A percentile compares a stretch with the other conserved stretches of the same genome.
Evolutionary conservation across 2,329 filamentous ascomycete genomes (phyloP).

Genomic region (Claviceps capensis): DNA sequence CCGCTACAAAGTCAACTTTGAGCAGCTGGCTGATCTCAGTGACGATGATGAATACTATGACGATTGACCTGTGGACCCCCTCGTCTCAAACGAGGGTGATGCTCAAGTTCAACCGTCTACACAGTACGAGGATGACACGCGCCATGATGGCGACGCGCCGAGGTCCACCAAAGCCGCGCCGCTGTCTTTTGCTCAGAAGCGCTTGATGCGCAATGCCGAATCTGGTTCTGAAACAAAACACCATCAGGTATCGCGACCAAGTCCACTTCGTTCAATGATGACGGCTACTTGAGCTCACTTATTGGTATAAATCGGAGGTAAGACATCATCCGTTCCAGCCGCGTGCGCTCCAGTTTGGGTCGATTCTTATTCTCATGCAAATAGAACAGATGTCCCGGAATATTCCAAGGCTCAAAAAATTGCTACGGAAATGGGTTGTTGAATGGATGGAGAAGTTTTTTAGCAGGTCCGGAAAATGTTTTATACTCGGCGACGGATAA

Average conservation of each 20-base stretch:
- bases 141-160: slow-evolving; percentile 26
- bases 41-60: slow-evolving; percentile 92
- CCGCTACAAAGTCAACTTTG: slow-evolving; percentile 99
- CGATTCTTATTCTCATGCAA: slow-evolving; percentile 3
- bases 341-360: not conserved
- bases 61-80: slow-evolving; percentile 83
- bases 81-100: slow-evolving; percentile 76
- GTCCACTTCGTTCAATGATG: slow-evolving; percentile 56
- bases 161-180: slow-evolving; percentile 31
- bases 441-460: not conserved
- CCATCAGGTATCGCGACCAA: slow-evolving; percentile 44
- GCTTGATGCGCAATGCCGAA: slow-evolving; percentile 32
- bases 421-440: slow-evolving; percentile 3
- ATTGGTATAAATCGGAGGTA: slow-evolving; percentile 18
- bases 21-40: slow-evolving; percentile 88
- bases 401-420: slow-evolving; percentile 4
- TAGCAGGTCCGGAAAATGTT: not conserved
- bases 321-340: slow-evolving; percentile 1
- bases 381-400: slow-evolving; percentile 1
- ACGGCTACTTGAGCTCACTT: slow-evolving; percentile 41
- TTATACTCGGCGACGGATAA: not conserved
- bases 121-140: slow-evolving; percentile 28
- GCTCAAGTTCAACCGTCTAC: slow-evolving; percentile 45
- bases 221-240: slow-evolving; percentile 28
- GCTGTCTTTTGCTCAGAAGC: slow-evolving; percentile 30